These are phyloP conservation scores for Coleophoma cylindrospora DNA, from an alignment of 2,329 filamentous ascomycete species.

Conservation along the genomic window DNA sequence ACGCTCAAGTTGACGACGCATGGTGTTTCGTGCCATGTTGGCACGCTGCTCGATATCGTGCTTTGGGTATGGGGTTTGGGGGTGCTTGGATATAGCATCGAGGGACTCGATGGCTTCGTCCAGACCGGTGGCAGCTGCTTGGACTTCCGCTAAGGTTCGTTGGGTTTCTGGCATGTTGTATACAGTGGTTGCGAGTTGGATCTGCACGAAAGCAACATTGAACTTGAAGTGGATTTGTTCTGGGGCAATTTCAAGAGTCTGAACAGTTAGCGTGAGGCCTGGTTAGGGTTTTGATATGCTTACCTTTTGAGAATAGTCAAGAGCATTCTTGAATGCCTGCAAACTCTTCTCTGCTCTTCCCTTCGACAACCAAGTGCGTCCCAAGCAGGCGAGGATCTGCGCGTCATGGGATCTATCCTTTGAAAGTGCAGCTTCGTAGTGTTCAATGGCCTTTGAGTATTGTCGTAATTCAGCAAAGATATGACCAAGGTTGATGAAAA, in stretches of 20 bases:
- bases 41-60: constrained; percentile 90
- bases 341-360: constrained; percentile 61
- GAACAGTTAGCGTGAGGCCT: constrained; percentile 16
- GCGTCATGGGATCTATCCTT: constrained; percentile 60
- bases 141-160: constrained; percentile 73
- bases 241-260: constrained; percentile 73
- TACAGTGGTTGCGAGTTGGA: constrained; percentile 82
- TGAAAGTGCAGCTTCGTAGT: constrained; percentile 73
- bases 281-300: constrained; percentile 1
- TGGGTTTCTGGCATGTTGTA: constrained; percentile 70
- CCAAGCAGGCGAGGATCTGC: constrained; percentile 65
- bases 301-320: constrained; percentile 62
- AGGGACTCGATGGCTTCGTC: constrained; percentile 77
- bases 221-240: constrained; percentile 91
- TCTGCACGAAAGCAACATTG: constrained; percentile 96
- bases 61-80: constrained; percentile 79
- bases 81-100: constrained; percentile 57
- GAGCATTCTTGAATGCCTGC: constrained; percentile 55
- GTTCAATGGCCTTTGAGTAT: constrained; percentile 87
- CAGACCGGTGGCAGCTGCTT: constrained; percentile 73
- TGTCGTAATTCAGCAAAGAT: constrained; percentile 88
- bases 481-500: constrained; percentile 91
- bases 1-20: constrained; percentile 85
- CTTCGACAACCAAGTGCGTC: constrained; percentile 64
- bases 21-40: constrained; percentile 95